phyloP scores from a whole-genome alignment of 371 early-diverging fungal genomes.

The Mucor velutinosus region DNA sequence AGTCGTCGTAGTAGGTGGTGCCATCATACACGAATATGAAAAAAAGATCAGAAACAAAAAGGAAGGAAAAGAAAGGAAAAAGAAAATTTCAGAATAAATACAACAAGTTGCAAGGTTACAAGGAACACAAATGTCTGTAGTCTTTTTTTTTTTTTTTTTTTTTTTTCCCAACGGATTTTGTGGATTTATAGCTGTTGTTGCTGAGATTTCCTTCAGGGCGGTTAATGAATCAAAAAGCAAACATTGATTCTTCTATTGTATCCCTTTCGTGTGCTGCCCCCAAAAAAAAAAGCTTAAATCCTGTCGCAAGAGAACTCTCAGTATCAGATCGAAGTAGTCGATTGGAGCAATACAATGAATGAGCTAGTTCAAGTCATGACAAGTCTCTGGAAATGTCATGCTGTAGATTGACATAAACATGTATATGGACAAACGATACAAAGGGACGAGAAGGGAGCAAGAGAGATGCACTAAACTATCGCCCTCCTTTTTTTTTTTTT shows the following conservation, averaged over 20 bases:
- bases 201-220: not conserved
- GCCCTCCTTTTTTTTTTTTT: not conserved
- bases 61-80: not conserved
- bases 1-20: not conserved
- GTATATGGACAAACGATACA: not conserved
- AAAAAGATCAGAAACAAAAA: not conserved
- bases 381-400: not conserved
- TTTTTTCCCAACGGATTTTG: slow-evolving; percentile 4
- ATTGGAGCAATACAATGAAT: not conserved
- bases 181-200: not conserved
- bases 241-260: not conserved
- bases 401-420: not conserved
- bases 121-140: not conserved
- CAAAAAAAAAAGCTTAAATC: slow-evolving; percentile 3
- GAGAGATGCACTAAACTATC: not conserved
- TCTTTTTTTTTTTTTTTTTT: not conserved
- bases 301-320: not conserved
- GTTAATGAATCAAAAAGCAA: not conserved
- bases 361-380: not conserved
- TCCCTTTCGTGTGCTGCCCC: not conserved
- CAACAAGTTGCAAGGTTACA: not conserved
- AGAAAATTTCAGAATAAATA: not conserved
- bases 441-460: not conserved
- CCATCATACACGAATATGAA: not conserved
- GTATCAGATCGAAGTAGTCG: not conserved